Conservation (phyloP, 192 early-diverging fungal species). For the Lunasporangiospora selenospora region DNA sequence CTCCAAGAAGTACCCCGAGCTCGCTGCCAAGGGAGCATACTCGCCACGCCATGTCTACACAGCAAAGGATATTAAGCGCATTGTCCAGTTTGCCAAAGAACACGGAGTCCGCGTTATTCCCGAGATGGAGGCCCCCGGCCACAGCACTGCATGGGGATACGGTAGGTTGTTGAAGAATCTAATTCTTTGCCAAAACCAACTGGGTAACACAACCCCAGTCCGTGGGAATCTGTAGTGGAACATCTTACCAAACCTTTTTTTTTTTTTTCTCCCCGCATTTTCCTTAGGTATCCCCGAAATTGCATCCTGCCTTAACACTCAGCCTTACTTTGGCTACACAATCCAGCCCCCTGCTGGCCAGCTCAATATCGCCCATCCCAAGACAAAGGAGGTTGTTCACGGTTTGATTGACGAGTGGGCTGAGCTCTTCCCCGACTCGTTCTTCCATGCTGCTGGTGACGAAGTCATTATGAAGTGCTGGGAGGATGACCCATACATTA, state of each 20-base stretch:
- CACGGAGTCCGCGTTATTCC: conserved; percentile 65
- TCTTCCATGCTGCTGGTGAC: conserved; percentile 56
- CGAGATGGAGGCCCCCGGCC: conserved; percentile 65
- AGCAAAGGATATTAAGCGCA: conserved; percentile 44
- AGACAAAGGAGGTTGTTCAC: conserved; percentile 52
- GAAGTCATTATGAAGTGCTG: conserved; percentile 50
- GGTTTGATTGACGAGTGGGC: conserved; percentile 49
- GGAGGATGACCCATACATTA: conserved; percentile 28
- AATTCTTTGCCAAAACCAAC: background rate
- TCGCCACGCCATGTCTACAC: conserved; percentile 50
- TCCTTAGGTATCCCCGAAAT: conserved; percentile 40
- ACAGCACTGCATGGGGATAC: conserved; percentile 49
- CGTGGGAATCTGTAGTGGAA: background rate
- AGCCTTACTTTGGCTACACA: conserved; percentile 35
- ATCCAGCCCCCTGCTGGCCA: conserved; percentile 64
- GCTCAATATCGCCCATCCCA: conserved; percentile 52
- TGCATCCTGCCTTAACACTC: conserved; percentile 30
- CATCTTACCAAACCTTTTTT: background rate
- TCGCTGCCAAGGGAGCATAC: conserved; percentile 48
- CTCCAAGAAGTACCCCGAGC: conserved; percentile 33
- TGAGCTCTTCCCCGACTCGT: conserved; percentile 51
- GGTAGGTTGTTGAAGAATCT: background rate
- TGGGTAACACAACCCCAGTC: background rate
- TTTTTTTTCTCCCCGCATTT: too few relatives aligned
- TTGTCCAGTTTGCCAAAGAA: conserved; percentile 58